phyloP scores from a whole-genome alignment of 1,284 basidiomycete species.

The Entoloma clypeatum region DNA sequence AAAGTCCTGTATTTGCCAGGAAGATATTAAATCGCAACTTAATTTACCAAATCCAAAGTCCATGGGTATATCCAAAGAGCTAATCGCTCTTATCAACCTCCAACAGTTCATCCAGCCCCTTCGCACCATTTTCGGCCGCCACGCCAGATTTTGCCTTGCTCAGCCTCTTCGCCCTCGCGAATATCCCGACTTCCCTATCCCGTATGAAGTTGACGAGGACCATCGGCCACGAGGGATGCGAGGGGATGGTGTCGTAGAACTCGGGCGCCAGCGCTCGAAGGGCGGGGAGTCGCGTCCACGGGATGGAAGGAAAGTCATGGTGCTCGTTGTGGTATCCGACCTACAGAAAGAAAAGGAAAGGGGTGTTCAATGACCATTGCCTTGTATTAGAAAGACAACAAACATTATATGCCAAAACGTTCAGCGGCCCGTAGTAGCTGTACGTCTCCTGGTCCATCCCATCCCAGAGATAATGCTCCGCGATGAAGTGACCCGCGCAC shows the following conservation, averaged over 20 bases:
- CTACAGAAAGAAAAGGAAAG: constrained; percentile 32
- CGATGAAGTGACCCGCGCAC: constrained; percentile 96
- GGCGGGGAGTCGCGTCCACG: constrained; percentile 92
- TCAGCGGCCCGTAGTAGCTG: constrained; percentile 93
- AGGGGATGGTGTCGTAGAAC: constrained; percentile 87
- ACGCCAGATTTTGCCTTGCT: constrained; percentile 21
- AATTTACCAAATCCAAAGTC: too few species aligned
- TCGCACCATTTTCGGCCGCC: neutral
- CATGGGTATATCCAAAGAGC: too few species aligned
- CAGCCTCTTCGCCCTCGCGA: constrained; percentile 50
- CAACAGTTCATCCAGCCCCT: constrained; percentile 1
- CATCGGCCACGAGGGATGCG: constrained; percentile 92
- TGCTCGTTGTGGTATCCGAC: constrained; percentile 99
- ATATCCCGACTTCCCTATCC: constrained; percentile 79
- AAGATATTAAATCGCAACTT: too few species aligned
- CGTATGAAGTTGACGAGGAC: constrained; percentile 93
- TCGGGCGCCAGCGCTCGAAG: constrained; percentile 85
- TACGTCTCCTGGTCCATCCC: constrained; percentile 92
- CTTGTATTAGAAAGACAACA: constrained; percentile 22
- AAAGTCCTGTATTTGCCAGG: too few species aligned
- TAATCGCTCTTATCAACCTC: constrained; percentile 16
- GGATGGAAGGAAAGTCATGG: constrained; percentile 95
- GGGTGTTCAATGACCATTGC: neutral
- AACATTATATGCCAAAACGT: constrained; percentile 93
- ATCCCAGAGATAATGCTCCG: constrained; percentile 94